Evolutionary conservation across 192 early-diverging fungal species (phyloP), one percentile per base, ranked within the genome.

Genomic region (Podila horticola): DNA sequence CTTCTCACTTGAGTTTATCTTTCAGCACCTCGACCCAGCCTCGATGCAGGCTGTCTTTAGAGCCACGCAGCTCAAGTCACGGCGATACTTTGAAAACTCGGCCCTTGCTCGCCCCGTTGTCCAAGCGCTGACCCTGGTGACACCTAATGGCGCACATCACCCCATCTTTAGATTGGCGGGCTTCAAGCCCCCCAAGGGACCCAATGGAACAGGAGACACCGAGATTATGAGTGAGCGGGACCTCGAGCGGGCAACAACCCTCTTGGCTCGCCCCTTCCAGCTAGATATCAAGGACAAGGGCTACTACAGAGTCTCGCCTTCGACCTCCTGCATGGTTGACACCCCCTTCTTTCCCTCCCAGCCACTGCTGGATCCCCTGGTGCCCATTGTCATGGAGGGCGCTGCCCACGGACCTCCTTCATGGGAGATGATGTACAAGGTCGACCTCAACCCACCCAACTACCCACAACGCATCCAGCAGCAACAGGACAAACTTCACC

Each of bases 401-500:
- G 69, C 64, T 20, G 3, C 38, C 26, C 75, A 79, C 62, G 75
- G 75, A 12, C 69, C 75, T 9, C 75, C 75, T 33, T 61, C 75
- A 3, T 79, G 75, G 75, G 75, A 79, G 61, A 72, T 79, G 75
- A 79, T 79, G 64, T 79, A 79, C 63, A 79, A 79, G 55, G 55
- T 79, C 41, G 77, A 81, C 62, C 77, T 81, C 51, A 28, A 64
- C 17, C 77, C 71, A 10, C 77, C 77, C 61, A 81, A 81, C 58
- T 81, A 81, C 22, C 71, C 77, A 15, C 77, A 81, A 29, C 66
- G 77, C 31, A 66, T 81, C n/a, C 77, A 81, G 26, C 66, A 81
- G 36, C 77, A 81, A 20, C 77, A 81, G 58, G 71, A 81, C 65
- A 81, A 81, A 58, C 73, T 81, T 38, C 67, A 73, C 20, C 70